Evolutionary conservation across 2,329 filamentous ascomycete genomes (phyloP).

Genomic region (Neopestalotiopsis sp.): DNA sequence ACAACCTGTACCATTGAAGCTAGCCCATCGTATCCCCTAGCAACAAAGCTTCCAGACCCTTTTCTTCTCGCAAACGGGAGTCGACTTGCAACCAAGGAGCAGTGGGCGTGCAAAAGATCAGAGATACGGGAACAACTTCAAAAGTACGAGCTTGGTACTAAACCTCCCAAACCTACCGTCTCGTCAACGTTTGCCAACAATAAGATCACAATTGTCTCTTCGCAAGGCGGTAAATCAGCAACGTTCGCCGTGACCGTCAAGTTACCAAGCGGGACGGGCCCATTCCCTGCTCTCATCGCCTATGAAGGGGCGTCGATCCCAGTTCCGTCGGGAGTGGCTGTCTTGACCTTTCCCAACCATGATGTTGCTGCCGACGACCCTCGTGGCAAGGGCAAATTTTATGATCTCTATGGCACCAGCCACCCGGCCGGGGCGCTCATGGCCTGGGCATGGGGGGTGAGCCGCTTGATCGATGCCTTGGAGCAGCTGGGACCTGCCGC

Average conservation of each 20-base stretch:
- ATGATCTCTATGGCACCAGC: slow-evolving; percentile 50
- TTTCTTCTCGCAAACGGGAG: slow-evolving; percentile 44
- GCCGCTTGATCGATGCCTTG: slow-evolving; percentile 53
- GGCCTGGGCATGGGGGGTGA: slow-evolving; percentile 56
- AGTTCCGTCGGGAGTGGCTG: slow-evolving; percentile 49
- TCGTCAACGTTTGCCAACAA: slow-evolving; percentile 38
- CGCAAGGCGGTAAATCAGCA: slow-evolving; percentile 37
- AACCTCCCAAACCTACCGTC: slow-evolving; percentile 40
- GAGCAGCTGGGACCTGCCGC: slow-evolving; percentile 41
- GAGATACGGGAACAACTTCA: slow-evolving; percentile 44
- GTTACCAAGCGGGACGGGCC: slow-evolving; percentile 37
- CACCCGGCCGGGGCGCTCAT: slow-evolving; percentile 51
- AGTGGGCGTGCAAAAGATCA: slow-evolving; percentile 46
- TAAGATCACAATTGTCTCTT: slow-evolving; percentile 41
- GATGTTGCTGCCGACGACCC: slow-evolving; percentile 50
- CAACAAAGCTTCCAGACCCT: slow-evolving; percentile 38
- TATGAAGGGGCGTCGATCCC: slow-evolving; percentile 50
- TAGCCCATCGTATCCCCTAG: not conserved
- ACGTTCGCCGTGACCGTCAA: slow-evolving; percentile 37
- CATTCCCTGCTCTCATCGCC: slow-evolving; percentile 54
- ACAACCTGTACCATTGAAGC: not conserved
- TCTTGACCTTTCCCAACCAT: slow-evolving; percentile 54
- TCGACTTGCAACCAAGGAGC: slow-evolving; percentile 40
- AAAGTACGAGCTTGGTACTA: slow-evolving; percentile 43
- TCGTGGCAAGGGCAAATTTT: slow-evolving; percentile 54